Percentiles rank a stretch among this genome's conserved stretches.
phyloP scores from a whole-genome alignment of 2,329 filamentous ascomycete genomes.

The Verticillium nonalfalfae region DNA sequence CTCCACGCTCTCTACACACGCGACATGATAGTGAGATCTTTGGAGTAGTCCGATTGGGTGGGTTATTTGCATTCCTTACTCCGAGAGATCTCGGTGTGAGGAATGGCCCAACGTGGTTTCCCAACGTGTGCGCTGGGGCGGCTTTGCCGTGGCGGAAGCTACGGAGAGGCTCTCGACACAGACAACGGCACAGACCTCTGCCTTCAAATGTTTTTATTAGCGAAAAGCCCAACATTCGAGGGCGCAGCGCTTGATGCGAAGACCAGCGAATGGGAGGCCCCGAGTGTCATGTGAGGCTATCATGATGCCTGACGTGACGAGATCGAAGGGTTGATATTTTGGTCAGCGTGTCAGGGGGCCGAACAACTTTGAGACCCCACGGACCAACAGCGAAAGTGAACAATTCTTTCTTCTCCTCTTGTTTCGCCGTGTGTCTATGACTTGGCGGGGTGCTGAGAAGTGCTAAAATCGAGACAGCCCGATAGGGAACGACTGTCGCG shows the following conservation, averaged over 20 bases:
- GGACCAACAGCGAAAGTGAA: neutral
- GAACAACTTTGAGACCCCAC: neutral
- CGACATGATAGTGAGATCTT: neutral
- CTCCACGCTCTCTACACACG: constrained; percentile 9
- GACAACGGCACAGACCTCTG: neutral
- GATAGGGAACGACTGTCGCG: no score
- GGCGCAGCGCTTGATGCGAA: neutral
- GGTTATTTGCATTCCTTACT: neutral
- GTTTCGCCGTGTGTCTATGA: neutral
- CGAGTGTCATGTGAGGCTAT: neutral
- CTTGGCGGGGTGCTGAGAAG: neutral
- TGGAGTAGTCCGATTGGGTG: neutral
- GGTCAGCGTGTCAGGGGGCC: neutral
- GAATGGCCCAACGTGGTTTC: no score
- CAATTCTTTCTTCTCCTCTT: neutral
- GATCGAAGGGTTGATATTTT: neutral
- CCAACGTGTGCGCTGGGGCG: no score
- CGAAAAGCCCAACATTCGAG: neutral
- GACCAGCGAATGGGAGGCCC: neutral
- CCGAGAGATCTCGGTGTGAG: neutral
- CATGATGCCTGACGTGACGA: neutral
- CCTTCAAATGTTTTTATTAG: neutral
- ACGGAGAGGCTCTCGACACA: neutral
- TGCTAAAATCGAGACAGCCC: neutral
- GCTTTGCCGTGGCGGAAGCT: neutral